Conservation (phyloP, 2,329 filamentous ascomycete species). For the Davidsoniella neocaledoniae region DNA sequence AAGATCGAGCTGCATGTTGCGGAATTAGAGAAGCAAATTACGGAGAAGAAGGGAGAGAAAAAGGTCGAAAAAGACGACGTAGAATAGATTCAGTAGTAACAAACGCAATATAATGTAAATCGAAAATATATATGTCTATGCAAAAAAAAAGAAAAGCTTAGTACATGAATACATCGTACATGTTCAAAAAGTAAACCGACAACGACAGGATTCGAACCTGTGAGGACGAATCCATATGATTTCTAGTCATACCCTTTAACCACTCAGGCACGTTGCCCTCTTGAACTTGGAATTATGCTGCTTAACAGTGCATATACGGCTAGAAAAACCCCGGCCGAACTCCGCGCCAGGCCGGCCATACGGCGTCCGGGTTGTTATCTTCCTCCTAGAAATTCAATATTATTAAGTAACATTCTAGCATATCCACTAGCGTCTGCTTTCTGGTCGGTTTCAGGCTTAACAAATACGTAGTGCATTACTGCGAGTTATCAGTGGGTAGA, state of each 20-base stretch:
- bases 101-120: neutral
- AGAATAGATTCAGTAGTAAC: neutral
- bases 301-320: neutral
- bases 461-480: neutral
- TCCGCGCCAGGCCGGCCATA: too few relatives aligned
- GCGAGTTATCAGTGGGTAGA: neutral
- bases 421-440: too few relatives aligned
- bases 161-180: neutral
- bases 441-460: neutral
- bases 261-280: conserved; percentile 10
- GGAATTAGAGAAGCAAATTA: conserved; percentile 18
- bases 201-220: conserved; percentile 11
- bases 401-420: too few relatives aligned
- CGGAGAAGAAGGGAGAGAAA: conserved; percentile 10
- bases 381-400: too few relatives aligned
- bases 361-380: too few relatives aligned
- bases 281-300: neutral
- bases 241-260: conserved; percentile 12
- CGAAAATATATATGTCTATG: neutral
- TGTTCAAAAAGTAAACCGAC: neutral
- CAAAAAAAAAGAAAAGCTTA: neutral
- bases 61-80: neutral
- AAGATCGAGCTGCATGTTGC: conserved; percentile 25
- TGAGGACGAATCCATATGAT: conserved; percentile 10
- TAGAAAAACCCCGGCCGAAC: too few relatives aligned